Conservation (phyloP, 2,329 filamentous ascomycete species). For the Fusarium pilosicola region DNA sequence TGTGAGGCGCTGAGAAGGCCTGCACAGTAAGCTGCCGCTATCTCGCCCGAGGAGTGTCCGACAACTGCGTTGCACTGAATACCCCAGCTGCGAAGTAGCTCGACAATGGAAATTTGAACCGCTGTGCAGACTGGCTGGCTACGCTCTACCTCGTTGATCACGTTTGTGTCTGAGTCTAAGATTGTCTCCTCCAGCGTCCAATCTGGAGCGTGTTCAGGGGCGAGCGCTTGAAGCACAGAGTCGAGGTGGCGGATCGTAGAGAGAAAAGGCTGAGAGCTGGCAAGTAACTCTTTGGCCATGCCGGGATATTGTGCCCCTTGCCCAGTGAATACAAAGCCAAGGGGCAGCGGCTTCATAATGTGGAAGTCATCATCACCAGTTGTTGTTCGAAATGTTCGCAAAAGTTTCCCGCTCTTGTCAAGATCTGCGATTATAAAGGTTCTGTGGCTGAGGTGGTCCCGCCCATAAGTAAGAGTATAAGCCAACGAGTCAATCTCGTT, state of each 20-base stretch:
- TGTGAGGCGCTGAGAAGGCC: accelerated
- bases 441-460: not conserved
- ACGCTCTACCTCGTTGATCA: not conserved
- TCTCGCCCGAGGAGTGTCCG: not conserved
- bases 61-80: not conserved
- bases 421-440: not conserved
- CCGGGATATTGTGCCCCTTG: not conserved
- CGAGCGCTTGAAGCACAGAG: not conserved
- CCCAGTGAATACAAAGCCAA: not conserved
- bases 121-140: not conserved
- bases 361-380: not conserved
- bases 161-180: accelerated
- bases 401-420: not conserved
- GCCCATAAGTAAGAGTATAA: not conserved
- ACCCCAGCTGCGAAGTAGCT: not conserved
- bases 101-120: not conserved
- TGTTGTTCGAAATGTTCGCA: not conserved
- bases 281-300: accelerated
- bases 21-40: not conserved
- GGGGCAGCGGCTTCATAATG: accelerated
- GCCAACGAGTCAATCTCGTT: not conserved
- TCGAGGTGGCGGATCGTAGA: not conserved
- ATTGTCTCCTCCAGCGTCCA: not conserved
- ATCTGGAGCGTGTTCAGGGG: not conserved
- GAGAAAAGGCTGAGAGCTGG: accelerated